Percentiles rank a stretch among this genome's conserved stretches.
Conservation (phyloP, 2,329 filamentous ascomycete genomes). For the Thielaviopsis euricoi region DNA sequence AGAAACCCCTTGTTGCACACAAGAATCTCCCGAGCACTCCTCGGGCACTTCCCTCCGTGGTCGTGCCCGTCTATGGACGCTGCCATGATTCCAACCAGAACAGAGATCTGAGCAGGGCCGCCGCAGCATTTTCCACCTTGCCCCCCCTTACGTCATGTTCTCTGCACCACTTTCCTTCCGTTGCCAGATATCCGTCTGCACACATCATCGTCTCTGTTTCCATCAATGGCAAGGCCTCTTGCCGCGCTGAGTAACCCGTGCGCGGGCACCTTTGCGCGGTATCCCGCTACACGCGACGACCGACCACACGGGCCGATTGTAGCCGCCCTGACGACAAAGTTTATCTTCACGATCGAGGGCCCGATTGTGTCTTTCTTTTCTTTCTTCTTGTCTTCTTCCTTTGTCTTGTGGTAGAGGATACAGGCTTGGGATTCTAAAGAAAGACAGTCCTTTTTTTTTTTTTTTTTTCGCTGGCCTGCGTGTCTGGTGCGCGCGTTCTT, state of each 20-base stretch:
- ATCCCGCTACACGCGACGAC: not conserved
- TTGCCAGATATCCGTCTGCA: too few species aligned
- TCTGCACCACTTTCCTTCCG: not conserved
- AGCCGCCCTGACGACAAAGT: not conserved
- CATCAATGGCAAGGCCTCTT: conserved; percentile 1
- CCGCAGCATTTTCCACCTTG: conserved; percentile 5
- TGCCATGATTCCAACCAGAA: conserved; percentile 21
- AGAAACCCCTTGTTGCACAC: conserved; percentile 9
- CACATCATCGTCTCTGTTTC: too few species aligned
- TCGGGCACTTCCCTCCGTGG: conserved; percentile 4
- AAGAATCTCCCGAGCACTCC: conserved; percentile 6
- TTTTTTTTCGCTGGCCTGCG: too few species aligned
- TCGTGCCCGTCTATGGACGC: not conserved
- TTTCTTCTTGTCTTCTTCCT: too few species aligned
- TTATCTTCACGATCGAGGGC: too few species aligned
- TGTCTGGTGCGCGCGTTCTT: too few species aligned
- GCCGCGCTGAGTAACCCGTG: too few species aligned
- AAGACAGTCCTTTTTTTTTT: not conserved
- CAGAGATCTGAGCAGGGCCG: conserved; percentile 32
- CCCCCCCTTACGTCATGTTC: conserved; percentile 9
- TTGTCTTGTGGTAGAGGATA: too few species aligned
- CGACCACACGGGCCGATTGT: too few species aligned
- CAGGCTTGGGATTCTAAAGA: too few species aligned
- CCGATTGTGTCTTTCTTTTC: not conserved
- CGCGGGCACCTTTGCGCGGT: too few species aligned